Percentiles rank a stretch among this genome's conserved stretches.
Evolutionary conservation across 225 moss, liverwort and hornwort genomes (phyloP).

Genomic region (Climacium dendroides): DNA sequence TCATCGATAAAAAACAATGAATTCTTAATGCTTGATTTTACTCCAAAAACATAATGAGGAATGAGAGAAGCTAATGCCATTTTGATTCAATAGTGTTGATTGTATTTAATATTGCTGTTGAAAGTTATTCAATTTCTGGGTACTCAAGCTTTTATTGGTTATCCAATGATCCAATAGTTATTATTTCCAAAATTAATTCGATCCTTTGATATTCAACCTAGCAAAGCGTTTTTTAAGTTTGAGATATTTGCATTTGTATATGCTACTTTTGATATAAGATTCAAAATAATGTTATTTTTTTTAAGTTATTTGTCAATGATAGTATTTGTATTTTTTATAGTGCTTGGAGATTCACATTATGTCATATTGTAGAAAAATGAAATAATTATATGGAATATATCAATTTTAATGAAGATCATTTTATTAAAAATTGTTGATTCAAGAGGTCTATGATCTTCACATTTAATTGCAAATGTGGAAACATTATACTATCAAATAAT

Average conservation of each 20-base stretch:
- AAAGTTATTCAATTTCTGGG: neutral
- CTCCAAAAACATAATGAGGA: constrained; percentile 60
- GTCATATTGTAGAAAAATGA: neutral
- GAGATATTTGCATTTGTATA: neutral
- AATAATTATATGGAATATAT: neutral
- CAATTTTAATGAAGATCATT: too few species aligned
- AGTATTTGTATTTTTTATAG: too few species aligned
- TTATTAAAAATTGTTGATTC: neutral
- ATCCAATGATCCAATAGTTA: rapidly evolving
- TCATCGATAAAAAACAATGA: constrained; percentile 68
- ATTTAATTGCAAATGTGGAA: neutral
- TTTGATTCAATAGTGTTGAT: neutral
- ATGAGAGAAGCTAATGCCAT: constrained; percentile 57
- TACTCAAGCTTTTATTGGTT: neutral
- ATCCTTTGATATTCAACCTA: neutral
- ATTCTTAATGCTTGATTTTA: constrained; percentile 35
- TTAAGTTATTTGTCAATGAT: too few species aligned
- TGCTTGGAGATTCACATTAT: neutral
- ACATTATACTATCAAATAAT: neutral
- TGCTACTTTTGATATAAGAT: neutral
- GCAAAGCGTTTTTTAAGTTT: neutral
- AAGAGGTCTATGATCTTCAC: neutral
- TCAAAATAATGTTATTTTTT: neutral
- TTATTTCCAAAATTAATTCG: neutral
- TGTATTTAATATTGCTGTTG: too few species aligned